A percentile compares a stretch with the other conserved stretches of the same genome.
These are phyloP conservation scores for Curvularia sp. DNA, from an alignment of 2,329 filamentous ascomycete genomes.

Conservation along the genomic window DNA sequence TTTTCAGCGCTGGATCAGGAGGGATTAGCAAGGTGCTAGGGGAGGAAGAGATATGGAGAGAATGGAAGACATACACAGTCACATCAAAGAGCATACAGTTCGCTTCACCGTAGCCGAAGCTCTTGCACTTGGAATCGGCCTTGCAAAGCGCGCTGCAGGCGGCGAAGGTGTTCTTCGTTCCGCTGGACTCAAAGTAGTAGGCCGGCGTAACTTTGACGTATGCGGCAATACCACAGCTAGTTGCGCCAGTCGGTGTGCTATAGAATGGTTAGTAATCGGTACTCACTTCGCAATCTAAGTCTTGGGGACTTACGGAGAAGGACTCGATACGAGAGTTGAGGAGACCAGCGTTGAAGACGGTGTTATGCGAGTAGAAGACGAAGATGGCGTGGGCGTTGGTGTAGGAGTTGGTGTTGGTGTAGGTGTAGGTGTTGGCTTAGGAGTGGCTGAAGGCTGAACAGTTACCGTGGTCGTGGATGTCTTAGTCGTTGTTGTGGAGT, in stretches of 20 bases:
- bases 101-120: conserved; percentile 44
- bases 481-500: conserved; percentile 31
- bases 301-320: conserved; percentile 33
- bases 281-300: neutral
- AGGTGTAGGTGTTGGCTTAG: conserved; percentile 19
- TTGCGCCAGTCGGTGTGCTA: conserved; percentile 27
- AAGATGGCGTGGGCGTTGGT: conserved; percentile 14
- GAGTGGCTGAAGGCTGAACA: conserved; percentile 26
- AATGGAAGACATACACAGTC: conserved; percentile 32
- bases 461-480: conserved; percentile 35
- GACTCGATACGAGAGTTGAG: conserved; percentile 22
- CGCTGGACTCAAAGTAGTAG: conserved; percentile 46
- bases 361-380: neutral
- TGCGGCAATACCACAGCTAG: conserved; percentile 41
- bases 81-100: conserved; percentile 48
- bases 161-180: conserved; percentile 43
- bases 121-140: conserved; percentile 42
- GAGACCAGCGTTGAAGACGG: conserved; percentile 6
- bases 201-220: conserved; percentile 43
- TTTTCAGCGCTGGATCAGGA: conserved; percentile 32
- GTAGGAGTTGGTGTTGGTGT: conserved; percentile 25
- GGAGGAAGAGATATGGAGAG: neutral
- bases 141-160: conserved; percentile 43
- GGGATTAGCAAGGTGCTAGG: neutral
- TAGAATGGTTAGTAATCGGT: conserved; percentile 4